A percentile compares a stretch with the other conserved stretches of the same genome.
phyloP scores from a whole-genome alignment of 164 flowering plant genomes.

The Malania oleifera region DNA sequence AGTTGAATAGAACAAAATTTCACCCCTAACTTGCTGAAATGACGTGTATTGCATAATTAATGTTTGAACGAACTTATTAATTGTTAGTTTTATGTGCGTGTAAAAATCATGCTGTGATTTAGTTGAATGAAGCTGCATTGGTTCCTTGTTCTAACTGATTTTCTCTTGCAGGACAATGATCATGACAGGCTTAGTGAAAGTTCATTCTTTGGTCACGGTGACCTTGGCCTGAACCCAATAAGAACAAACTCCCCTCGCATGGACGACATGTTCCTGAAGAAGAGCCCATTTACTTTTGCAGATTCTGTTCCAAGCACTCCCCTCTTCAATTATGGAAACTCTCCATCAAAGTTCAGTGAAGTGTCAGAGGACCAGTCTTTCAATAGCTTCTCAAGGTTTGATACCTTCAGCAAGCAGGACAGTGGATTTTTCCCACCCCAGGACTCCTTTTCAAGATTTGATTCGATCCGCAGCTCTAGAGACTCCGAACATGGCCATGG shows the following conservation, averaged over 20 bases:
- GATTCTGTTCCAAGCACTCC: constrained; percentile 51
- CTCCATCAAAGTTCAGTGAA: constrained; percentile 27
- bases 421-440: constrained; percentile 1
- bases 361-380: constrained; percentile 34
- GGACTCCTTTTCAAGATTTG: constrained; percentile 25
- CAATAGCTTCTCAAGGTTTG: constrained; percentile 51
- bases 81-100: too few relatives aligned
- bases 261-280: constrained; percentile 20
- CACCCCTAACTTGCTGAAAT: too few relatives aligned
- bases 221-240: constrained; percentile 43
- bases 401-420: constrained; percentile 22
- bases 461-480: constrained; percentile 30
- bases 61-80: too few relatives aligned
- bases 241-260: constrained; percentile 32
- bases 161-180: constrained; percentile 35
- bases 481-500: constrained; percentile 38
- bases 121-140: background rate
- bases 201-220: constrained; percentile 38
- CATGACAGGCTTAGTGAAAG: constrained; percentile 20
- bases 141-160: background rate
- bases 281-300: constrained; percentile 27
- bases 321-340: constrained; percentile 25
- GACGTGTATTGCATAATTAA: too few relatives aligned
- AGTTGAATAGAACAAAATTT: too few relatives aligned
- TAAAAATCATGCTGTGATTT: too few relatives aligned